Base-by-base conservation (phyloP, 73 alveolate species). In the Paramecium octaurelia region DNA sequence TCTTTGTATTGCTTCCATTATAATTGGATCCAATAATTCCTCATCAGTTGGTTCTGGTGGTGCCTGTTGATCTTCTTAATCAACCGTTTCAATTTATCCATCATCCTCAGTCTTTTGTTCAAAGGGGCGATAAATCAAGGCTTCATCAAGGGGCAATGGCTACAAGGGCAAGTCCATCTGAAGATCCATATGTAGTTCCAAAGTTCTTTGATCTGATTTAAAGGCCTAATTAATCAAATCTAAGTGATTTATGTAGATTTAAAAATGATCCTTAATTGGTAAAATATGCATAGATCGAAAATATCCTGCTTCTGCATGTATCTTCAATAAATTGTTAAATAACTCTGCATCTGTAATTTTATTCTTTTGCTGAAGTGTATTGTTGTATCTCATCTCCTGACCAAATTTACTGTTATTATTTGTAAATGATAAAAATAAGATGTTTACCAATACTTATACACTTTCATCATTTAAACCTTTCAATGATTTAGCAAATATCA, bases 41-140 rank as follows among this genome's bases (percentile, higher is more conserved):
- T 80, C 91, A 48, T 80, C 91, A 7, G 75, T 44, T 42, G 91
- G 75, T 80, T 80, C 91, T 1, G 27, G 35, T 20, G 43, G 87
- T 27, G 84, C 23, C 27, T 27, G 29, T 80, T 80, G 4, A 80
- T 44, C 75, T 46, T 80, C 71, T 6, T 2, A 59, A 40, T 80
- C 38, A 0, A 31, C 75, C 2, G n/a, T 8, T 20, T 80, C 38
- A 21, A 44, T 24, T 36, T 21, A 21, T 80, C 48, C 48, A 23
- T 44, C 73, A 43, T 31, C 57, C 24, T 42, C 54, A 16, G 50
- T 16, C 12, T 80, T 64, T 64, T 64, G 12, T 44, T 80, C 75
- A 9, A 43, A 16, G 18, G 48, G 42, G 4, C 35, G 44, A 11
- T 80, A 42, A 44, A 80, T 80, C 29, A 80, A 42, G 2, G 76